Conservation (phyloP, 202 grass and related monocot species). For the Panicum virgatum region DNA sequence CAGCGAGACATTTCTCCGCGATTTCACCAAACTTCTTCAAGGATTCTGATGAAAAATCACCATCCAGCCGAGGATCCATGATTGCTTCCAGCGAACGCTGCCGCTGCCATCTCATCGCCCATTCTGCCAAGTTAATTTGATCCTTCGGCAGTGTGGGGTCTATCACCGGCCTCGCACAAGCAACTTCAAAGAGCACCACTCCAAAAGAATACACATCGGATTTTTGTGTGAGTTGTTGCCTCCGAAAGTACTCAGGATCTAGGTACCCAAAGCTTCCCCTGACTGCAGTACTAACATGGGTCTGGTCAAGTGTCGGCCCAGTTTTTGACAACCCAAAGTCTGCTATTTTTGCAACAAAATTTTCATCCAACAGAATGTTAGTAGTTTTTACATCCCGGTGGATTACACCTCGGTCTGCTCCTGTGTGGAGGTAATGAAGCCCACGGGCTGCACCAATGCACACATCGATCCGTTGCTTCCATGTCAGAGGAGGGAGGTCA, state of each 20-base stretch:
- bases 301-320: constrained; percentile 87
- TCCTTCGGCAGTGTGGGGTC: constrained; percentile 85
- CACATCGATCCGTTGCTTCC: constrained; percentile 81
- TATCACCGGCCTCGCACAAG: constrained; percentile 86
- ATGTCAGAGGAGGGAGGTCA: constrained; percentile 66
- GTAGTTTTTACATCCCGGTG: constrained; percentile 97
- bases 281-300: constrained; percentile 95
- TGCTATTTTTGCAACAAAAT: constrained; percentile 94
- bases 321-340: constrained; percentile 91
- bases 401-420: constrained; percentile 84
- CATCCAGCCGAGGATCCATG: constrained; percentile 64
- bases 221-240: constrained; percentile 93
- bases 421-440: constrained; percentile 96
- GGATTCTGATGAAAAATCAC: constrained; percentile 83
- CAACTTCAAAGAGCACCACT: constrained; percentile 91
- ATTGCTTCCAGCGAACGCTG: constrained; percentile 79
- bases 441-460: constrained; percentile 89
- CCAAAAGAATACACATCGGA: constrained; percentile 98
- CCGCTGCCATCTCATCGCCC: constrained; percentile 93
- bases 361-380: constrained; percentile 87
- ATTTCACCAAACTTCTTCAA: constrained; percentile 95
- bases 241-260: constrained; percentile 90
- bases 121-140: constrained; percentile 95
- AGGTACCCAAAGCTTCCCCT: constrained; percentile 97
- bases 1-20: constrained; percentile 88